phyloP scores from a whole-genome alignment of 495 filamentous ascomycete species.

The Entonaema liquescens region DNA sequence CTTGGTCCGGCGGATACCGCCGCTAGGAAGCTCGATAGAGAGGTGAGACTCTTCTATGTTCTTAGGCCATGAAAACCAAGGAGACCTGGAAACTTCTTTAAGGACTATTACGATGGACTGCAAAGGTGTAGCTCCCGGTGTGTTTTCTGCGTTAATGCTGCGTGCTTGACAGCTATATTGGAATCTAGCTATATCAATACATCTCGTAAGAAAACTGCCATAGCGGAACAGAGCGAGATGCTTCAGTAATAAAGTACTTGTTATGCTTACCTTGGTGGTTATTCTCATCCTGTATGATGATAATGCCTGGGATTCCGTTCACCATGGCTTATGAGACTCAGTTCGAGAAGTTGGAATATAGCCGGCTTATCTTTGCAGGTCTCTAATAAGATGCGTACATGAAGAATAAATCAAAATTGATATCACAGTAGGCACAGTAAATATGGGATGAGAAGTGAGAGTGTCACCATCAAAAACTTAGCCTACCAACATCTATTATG shows the following conservation, averaged over 20 bases:
- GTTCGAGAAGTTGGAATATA: not conserved
- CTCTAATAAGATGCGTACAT: not conserved
- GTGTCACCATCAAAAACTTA: not conserved
- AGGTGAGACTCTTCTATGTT: not conserved
- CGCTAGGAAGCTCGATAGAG: not conserved
- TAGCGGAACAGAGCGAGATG: not conserved
- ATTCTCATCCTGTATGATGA: not conserved
- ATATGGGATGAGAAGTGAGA: not conserved
- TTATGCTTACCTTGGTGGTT: not conserved
- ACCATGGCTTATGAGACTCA: not conserved
- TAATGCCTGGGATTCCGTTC: not conserved
- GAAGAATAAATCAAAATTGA: not conserved
- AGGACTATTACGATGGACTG: not conserved
- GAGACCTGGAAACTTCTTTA: not conserved
- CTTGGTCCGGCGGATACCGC: not conserved
- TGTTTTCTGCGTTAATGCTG: not conserved
- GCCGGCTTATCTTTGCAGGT: not conserved
- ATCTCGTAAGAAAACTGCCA: not conserved
- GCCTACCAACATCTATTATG: not conserved
- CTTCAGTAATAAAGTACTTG: not conserved
- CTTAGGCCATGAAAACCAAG: not conserved
- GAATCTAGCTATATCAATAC: not conserved
- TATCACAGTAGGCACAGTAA: not conserved
- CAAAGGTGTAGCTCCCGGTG: not conserved
- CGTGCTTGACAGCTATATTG: not conserved